Conservation (phyloP, 106 monocot species). For the Allium cepa region DNA sequence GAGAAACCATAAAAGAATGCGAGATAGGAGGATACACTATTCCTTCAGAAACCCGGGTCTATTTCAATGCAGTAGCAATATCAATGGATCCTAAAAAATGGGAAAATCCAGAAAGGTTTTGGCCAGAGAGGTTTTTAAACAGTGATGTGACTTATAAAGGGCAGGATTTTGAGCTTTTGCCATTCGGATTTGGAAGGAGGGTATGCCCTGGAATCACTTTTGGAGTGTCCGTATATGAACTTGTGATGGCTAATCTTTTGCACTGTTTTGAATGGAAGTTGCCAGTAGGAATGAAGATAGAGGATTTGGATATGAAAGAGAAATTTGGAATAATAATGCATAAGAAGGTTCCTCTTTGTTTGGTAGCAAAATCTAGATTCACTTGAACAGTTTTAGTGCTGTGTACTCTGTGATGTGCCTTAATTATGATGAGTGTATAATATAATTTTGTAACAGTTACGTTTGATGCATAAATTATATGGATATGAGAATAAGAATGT, state of each 20-base stretch:
- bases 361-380: slow-evolving; percentile 7
- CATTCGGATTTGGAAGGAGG: slow-evolving; percentile 31
- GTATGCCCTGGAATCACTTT: slow-evolving; percentile 27
- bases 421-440: too few relatives aligned
- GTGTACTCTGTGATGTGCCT: too few relatives aligned
- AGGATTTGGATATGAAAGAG: slow-evolving; percentile 24
- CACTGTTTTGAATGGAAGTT: slow-evolving; percentile 24
- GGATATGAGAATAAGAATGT: too few relatives aligned
- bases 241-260: slow-evolving; percentile 24
- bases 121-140: slow-evolving; percentile 32
- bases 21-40: slow-evolving; percentile 20
- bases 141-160: slow-evolving; percentile 16
- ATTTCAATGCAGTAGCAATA: slow-evolving; percentile 20
- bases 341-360: slow-evolving; percentile 17
- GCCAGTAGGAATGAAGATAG: slow-evolving; percentile 6
- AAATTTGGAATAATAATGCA: slow-evolving; percentile 14
- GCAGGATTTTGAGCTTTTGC: slow-evolving; percentile 18
- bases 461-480: too few relatives aligned
- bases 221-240: slow-evolving; percentile 9
- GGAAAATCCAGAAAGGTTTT: slow-evolving; percentile 21
- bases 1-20: slow-evolving; percentile 11
- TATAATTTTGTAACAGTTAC: too few relatives aligned
- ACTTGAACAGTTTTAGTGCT: too few relatives aligned
- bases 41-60: slow-evolving; percentile 16
- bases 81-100: slow-evolving; percentile 17